Percentiles rank a stretch among this genome's conserved stretches.
Conservation (phyloP, 2,329 filamentous ascomycete genomes). For the Alternaria arbusti region DNA sequence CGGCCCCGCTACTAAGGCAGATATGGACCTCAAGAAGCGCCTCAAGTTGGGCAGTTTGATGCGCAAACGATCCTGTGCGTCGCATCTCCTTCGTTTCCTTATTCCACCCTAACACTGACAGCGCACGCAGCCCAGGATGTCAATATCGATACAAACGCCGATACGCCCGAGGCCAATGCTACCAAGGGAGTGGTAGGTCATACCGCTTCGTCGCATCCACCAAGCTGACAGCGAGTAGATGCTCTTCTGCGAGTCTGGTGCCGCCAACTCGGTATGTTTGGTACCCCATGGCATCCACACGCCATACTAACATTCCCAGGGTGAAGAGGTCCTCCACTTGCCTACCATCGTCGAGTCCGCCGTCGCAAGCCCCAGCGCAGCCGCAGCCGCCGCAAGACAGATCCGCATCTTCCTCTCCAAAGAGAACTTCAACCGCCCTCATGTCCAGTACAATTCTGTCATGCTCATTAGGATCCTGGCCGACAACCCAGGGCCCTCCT, state of each 20-base stretch:
- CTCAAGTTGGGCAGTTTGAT: constrained; percentile 46
- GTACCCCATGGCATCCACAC: neutral
- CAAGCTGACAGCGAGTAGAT: constrained; percentile 58
- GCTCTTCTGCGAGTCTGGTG: constrained; percentile 80
- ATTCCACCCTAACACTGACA: constrained; percentile 19
- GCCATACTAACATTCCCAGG: constrained; percentile 55
- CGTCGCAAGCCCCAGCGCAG: constrained; percentile 88
- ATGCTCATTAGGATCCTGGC: constrained; percentile 93
- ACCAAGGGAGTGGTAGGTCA: constrained; percentile 68
- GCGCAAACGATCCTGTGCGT: constrained; percentile 40
- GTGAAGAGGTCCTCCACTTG: constrained; percentile 89
- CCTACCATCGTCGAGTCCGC: constrained; percentile 93
- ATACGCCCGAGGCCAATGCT: constrained; percentile 72
- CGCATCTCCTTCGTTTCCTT: neutral
- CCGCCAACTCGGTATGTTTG: constrained; percentile 55
- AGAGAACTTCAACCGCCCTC: constrained; percentile 68
- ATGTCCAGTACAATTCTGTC: constrained; percentile 91
- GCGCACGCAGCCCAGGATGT: constrained; percentile 35
- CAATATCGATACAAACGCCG: constrained; percentile 47
- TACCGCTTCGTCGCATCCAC: constrained; percentile 16
- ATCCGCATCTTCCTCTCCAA: constrained; percentile 83
- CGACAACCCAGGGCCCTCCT: constrained; percentile 88
- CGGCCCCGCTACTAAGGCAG: constrained; percentile 9
- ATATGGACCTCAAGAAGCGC: constrained; percentile 50
- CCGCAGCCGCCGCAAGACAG: constrained; percentile 77